phyloP scores from a whole-genome alignment of 805 yeast species.

The Lachancea thermotolerans region DNA sequence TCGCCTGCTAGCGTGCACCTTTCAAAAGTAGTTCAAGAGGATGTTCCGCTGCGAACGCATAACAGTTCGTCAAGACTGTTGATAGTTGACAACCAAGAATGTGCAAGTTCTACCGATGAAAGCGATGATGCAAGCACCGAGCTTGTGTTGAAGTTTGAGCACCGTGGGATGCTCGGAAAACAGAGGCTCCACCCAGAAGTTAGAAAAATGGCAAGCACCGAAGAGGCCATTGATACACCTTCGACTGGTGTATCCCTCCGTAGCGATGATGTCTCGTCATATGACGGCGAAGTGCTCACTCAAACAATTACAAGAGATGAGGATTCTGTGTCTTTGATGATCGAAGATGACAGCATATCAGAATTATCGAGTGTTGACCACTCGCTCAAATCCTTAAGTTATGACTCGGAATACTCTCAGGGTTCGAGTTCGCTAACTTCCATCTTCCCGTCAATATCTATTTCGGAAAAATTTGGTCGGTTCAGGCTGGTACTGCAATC shows the following conservation, averaged over 20 bases:
- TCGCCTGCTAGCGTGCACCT: not conserved
- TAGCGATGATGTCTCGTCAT: slow-evolving; percentile 8
- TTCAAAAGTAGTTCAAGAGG: slow-evolving; percentile 1
- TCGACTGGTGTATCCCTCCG: slow-evolving; percentile 5
- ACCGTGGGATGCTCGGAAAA: slow-evolving; percentile 3
- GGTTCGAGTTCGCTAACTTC: slow-evolving; percentile 18
- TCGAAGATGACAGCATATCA: slow-evolving; percentile 7
- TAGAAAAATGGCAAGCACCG: not conserved
- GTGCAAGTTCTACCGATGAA: slow-evolving; percentile 7
- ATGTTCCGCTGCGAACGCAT: not conserved
- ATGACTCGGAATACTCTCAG: slow-evolving; percentile 4
- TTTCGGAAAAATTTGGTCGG: slow-evolving; percentile 25
- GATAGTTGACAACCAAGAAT: not conserved
- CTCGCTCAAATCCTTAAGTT: slow-evolving; percentile 10
- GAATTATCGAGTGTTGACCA: slow-evolving; percentile 16
- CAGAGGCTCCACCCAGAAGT: not conserved
- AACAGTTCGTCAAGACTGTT: not conserved
- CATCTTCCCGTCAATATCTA: slow-evolving; percentile 29
- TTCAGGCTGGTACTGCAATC: slow-evolving; percentile 31
- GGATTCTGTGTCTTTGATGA: slow-evolving; percentile 1
- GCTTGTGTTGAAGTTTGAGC: slow-evolving; percentile 21
- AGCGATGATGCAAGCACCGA: slow-evolving; percentile 15
- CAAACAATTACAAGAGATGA: slow-evolving; percentile 11
- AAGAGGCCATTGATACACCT: not conserved
- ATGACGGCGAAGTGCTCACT: slow-evolving; percentile 8